Evolutionary conservation across 306 rosid genomes (phyloP).

Genomic region (Adenanthera pavonina): DNA sequence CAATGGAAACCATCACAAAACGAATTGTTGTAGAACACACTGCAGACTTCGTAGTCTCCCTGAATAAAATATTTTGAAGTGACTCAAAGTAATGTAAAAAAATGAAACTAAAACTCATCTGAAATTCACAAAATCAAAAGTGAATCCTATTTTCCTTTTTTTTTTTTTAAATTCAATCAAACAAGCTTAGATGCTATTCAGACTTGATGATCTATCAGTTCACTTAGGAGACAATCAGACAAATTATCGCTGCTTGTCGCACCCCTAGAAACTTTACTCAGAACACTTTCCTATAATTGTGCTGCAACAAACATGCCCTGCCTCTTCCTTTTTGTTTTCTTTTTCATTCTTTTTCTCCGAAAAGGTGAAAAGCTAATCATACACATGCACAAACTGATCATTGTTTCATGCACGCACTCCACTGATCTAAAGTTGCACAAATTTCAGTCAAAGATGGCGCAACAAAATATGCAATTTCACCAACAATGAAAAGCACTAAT

Average conservation of each 20-base stretch:
- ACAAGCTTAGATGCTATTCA: too few species aligned
- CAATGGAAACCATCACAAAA: too few species aligned
- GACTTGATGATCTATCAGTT: neutral
- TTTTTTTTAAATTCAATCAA: too few species aligned
- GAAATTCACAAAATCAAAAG: neutral
- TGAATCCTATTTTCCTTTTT: too few species aligned
- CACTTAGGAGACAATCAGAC: neutral
- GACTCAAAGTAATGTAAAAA: too few species aligned
- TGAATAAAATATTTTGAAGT: too few species aligned
- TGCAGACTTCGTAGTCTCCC: neutral
- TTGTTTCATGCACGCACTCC: conserved; percentile 18
- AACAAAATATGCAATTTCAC: neutral
- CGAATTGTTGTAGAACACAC: neutral
- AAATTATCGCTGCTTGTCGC: neutral
- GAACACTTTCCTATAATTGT: neutral
- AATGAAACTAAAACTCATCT: too few species aligned
- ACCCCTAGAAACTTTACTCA: neutral
- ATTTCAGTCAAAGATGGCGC: conserved; percentile 9
- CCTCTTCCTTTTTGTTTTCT: neutral
- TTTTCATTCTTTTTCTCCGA: neutral
- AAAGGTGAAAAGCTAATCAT: neutral
- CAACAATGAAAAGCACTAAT: neutral
- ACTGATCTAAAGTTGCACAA: neutral
- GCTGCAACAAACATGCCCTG: neutral
- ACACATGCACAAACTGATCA: neutral